phyloP scores from a whole-genome alignment of 108 stramenopile genomes.

The Mediolabrus comicus region DNA sequence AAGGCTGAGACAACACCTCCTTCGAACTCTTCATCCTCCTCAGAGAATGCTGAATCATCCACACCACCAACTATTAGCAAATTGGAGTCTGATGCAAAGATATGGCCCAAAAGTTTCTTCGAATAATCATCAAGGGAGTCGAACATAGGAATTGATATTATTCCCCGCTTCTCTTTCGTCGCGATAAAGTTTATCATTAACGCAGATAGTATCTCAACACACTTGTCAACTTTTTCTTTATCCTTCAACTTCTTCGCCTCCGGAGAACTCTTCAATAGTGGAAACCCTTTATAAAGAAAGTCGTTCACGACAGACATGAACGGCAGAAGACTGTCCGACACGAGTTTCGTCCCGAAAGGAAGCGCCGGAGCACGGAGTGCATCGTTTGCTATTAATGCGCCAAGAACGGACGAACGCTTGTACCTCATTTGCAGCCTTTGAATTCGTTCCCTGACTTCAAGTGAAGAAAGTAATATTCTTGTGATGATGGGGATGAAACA shows the following conservation, averaged over 20 bases:
- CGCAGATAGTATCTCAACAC: slow-evolving; percentile 16
- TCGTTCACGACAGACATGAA: slow-evolving; percentile 25
- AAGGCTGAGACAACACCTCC: neutral
- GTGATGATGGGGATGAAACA: slow-evolving; percentile 29
- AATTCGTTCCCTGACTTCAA: slow-evolving; percentile 9
- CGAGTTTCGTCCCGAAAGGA: neutral
- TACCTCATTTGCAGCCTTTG: slow-evolving; percentile 1
- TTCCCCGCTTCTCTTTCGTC: slow-evolving; percentile 12
- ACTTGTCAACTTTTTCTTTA: slow-evolving; percentile 26
- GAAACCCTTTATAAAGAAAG: slow-evolving; percentile 25
- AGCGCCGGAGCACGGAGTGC: slow-evolving; percentile 7
- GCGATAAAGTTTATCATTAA: slow-evolving; percentile 12
- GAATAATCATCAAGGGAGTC: slow-evolving; percentile 23
- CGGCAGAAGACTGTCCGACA: slow-evolving; percentile 3
- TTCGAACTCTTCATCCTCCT: neutral
- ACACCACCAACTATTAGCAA: slow-evolving; percentile 17
- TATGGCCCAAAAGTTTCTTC: slow-evolving; percentile 23
- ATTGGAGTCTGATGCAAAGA: slow-evolving; percentile 7
- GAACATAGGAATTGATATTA: slow-evolving; percentile 16
- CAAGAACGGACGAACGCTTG: slow-evolving; percentile 19
- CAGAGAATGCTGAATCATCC: neutral
- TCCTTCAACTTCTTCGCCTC: slow-evolving; percentile 22
- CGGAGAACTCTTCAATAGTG: slow-evolving; percentile 6
- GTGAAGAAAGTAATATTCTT: slow-evolving; percentile 14
- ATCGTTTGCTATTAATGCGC: slow-evolving; percentile 17